Evolutionary conservation across 1,284 basidiomycete genomes (phyloP), one percentile per base, ranked within the genome.

Genomic region (Malassezia globosa): DNA sequence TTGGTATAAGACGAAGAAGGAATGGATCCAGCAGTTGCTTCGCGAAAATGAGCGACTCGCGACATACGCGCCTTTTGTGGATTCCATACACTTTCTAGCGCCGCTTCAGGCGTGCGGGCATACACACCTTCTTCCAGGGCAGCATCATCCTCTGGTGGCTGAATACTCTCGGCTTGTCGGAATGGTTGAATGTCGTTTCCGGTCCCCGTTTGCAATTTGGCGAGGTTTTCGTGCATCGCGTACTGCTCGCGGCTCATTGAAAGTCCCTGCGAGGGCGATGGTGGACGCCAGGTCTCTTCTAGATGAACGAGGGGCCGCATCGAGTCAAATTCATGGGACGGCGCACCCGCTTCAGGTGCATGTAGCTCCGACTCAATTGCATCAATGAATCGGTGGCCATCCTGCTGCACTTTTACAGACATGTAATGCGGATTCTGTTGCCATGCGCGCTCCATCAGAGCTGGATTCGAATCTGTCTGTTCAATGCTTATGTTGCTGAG

Each of bases 61-160:
- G 38, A 26, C 2, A 16, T 40, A 19, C 50, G 50, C 27, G 39
- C 36, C 7, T 13, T 16, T 27, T 52, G 50, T 8, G 50, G 24
- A 33, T 43, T 23, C 50, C 44, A 52, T 14, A 52, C 41, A 5
- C n/a, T 42, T 23, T 33, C 39, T 22, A 52, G 50, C 16, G 50
- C 50, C 35, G 23, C 25, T 13, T 46, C 22, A 5, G 50, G 38
- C 21, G 45, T 46, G 16, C 33, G 39, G 1, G 50, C 50, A 16
- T 47, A 52, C n/a, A 52, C 50, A 38, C 50, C 50, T 23, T 52
- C 50, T 8, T 27, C 25, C 6, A 52, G 41, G 8, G 34, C 25
- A 6, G 44, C 39, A 36, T 52, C 50, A 14, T 52, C 50, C 3
- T 24, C 34, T 3, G 50, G 39, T 7, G 50, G 50, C 35, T 22